Conservation (phyloP, 192 early-diverging fungal species). For the Backusella luteola region DNA sequence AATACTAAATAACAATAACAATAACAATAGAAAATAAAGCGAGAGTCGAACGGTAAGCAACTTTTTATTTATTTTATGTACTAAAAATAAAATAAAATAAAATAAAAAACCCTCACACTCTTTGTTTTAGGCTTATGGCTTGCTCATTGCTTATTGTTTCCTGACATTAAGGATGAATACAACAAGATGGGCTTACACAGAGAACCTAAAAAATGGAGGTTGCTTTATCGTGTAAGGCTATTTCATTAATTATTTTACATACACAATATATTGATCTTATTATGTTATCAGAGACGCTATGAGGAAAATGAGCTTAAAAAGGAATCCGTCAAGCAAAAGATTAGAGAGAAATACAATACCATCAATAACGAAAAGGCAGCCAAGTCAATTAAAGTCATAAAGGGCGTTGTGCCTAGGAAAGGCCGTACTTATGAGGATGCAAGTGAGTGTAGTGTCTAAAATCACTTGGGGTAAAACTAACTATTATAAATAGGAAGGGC, state of each 20-base stretch:
- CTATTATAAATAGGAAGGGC: background rate
- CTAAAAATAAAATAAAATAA: background rate
- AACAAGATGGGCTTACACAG: background rate
- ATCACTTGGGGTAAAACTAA: no score
- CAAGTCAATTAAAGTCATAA: slow-evolving; percentile 16
- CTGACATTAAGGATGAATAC: slow-evolving; percentile 13
- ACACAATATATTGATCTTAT: background rate
- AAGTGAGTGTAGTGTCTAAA: background rate
- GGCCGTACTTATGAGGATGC: slow-evolving; percentile 3
- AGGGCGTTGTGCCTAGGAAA: background rate
- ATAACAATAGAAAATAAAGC: slow-evolving; percentile 1
- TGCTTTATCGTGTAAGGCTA: slow-evolving; percentile 12
- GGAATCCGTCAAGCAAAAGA: background rate
- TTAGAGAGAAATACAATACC: slow-evolving; percentile 11
- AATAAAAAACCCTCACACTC: background rate
- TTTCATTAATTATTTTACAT: background rate
- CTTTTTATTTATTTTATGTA: background rate
- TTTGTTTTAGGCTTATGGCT: slow-evolving; percentile 15
- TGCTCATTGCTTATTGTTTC: slow-evolving; percentile 4
- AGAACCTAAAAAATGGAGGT: slow-evolving; percentile 10
- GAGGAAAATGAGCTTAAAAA: slow-evolving; percentile 5
- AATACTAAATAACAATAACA: background rate
- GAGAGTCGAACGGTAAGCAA: slow-evolving; percentile 1
- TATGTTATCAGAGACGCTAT: slow-evolving; percentile 3
- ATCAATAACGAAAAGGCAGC: slow-evolving; percentile 13